A percentile compares a stretch with the other conserved stretches of the same genome.
phyloP scores from a whole-genome alignment of 75 land plant genomes.

The Cryptomeria japonica region DNA sequence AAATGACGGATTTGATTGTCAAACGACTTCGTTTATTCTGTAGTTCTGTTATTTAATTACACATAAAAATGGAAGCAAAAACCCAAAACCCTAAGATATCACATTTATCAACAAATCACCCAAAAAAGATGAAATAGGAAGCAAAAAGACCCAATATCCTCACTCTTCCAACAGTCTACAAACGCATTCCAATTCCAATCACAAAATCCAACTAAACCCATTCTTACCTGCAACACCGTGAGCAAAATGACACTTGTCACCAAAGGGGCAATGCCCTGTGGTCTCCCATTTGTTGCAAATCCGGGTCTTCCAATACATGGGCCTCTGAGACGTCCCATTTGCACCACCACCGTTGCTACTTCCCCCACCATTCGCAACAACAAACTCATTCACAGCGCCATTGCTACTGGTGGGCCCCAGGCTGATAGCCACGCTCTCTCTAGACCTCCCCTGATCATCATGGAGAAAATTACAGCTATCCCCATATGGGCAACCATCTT shows the following conservation, averaged over 20 bases:
- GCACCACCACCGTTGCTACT: background rate
- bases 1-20: no score
- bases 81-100: background rate
- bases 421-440: constrained; percentile 19
- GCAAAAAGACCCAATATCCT: background rate
- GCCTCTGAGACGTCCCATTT: constrained; percentile 13
- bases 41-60: background rate
- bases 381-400: background rate
- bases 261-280: constrained; percentile 44
- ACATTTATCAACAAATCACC: background rate
- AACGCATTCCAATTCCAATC: background rate
- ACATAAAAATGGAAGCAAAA: background rate
- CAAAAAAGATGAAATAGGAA: background rate
- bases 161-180: background rate
- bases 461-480: constrained; percentile 43
- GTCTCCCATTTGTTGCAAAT: constrained; percentile 60
- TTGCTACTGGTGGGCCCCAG: background rate
- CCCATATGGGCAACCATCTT: constrained; percentile 39
- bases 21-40: background rate
- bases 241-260: constrained; percentile 60
- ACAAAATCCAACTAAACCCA: background rate
- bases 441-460: constrained; percentile 17
- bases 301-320: constrained; percentile 52
- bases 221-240: constrained; percentile 43
- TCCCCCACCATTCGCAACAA: constrained; percentile 3